phyloP scores from a whole-genome alignment of 2,329 filamentous ascomycete species.

The Xylariaceae sp. region DNA sequence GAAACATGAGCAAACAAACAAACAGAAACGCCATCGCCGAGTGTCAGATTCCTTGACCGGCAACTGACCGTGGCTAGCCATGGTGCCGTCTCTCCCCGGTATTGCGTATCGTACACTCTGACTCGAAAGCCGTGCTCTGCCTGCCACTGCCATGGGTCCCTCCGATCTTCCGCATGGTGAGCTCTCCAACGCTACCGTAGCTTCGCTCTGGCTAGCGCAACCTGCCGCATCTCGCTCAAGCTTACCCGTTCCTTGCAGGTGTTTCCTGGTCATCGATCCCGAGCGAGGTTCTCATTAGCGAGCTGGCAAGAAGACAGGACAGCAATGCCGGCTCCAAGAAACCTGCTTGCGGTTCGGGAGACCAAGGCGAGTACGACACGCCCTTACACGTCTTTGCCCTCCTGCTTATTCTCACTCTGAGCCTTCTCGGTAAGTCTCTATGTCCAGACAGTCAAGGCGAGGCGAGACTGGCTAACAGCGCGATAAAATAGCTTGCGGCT shows the following conservation, averaged over 20 bases:
- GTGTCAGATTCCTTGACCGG: not conserved
- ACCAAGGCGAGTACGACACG: slow-evolving; percentile 59
- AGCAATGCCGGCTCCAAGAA: slow-evolving; percentile 35
- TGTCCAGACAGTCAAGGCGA: not conserved
- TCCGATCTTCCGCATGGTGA: slow-evolving; percentile 10
- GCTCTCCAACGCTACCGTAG: not conserved
- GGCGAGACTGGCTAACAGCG: not conserved
- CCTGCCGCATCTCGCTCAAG: not conserved
- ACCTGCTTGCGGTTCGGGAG: slow-evolving; percentile 51
- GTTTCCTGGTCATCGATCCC: slow-evolving; percentile 47
- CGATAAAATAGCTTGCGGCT: slow-evolving; percentile 53
- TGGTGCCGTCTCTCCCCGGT: slow-evolving; percentile 1
- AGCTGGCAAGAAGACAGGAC: slow-evolving; percentile 46
- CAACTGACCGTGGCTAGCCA: slow-evolving; percentile 5
- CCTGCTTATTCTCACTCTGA: slow-evolving; percentile 60
- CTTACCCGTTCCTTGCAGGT: slow-evolving; percentile 27
- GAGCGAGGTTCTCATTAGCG: slow-evolving; percentile 49
- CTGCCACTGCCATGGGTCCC: slow-evolving; percentile 4
- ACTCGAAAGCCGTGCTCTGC: not conserved
- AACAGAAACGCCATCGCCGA: not conserved
- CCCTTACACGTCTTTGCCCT: slow-evolving; percentile 64
- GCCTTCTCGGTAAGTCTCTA: slow-evolving; percentile 49
- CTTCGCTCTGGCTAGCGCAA: not conserved
- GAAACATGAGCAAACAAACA: not conserved
- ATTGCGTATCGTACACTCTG: not conserved